Base-by-base conservation (phyloP, 2,329 filamentous ascomycete species). In the Rhinocladiella mackenziei region DNA sequence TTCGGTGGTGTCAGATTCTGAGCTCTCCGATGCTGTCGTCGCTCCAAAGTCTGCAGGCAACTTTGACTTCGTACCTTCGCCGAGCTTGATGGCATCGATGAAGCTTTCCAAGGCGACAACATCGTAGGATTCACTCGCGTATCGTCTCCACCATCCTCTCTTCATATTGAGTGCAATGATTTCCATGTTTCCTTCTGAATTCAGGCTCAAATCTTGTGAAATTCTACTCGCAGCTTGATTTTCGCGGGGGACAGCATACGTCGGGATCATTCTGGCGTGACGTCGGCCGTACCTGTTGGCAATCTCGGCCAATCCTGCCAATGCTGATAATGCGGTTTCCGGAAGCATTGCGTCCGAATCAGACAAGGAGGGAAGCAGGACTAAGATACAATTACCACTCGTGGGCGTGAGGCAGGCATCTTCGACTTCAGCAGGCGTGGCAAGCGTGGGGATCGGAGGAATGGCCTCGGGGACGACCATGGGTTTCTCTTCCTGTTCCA, bases 51-150 rank as follows among this genome's bases (percentile, higher is more conserved):
- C 76, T 46, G 77, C 75, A 0, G 86, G 85, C 30, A 92, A 64
- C 68, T 82, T 86, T 58, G 81, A 75, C 74, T 91, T 96, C 47
- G 76, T 69, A 2, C 87, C 85, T 61, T 97, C 91, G 39, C 89
- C 87, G 73, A 98, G 76, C 26, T 88, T 82, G 51, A 97, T 88
- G n/a, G 79, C 76, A 60, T 98, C 92, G 47, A 98, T 79, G 88
- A 91, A 98, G 50, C 72, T 70, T 68, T 95, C 87, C 20, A 98
- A 70, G 18, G 75, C 77, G 41, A 76, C 71, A 17, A 73, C 61
- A 42, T 76, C 78, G 32, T 80, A 81, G 11, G 67, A 63, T 6
- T 67, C 64, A 5, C 76, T 79, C 3, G 59, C 37, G 63, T 86
- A 92, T 45, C 76, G 78, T 58, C 84, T 83, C 78, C 83, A 94